Base-by-base conservation (phyloP, 768 basidiomycete genomes). In the Psilocybe subaeruginosa region DNA sequence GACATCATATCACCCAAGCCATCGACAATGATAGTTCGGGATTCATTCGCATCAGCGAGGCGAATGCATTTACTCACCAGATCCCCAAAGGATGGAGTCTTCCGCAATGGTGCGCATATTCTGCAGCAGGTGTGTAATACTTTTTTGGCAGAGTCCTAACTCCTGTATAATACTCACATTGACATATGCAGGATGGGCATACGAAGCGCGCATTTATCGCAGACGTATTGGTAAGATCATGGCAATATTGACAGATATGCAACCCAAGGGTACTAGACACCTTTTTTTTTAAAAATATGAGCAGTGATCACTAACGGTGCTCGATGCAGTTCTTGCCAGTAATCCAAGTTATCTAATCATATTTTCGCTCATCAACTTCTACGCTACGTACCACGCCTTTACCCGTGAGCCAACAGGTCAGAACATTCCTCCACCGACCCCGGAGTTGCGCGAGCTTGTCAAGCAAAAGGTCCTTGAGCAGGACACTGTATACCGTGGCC, bases 41-140 rank as follows among this genome's bases (percentile, higher is more conserved):
- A 8, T 68, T 60, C 50, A 66, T 71, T n/a, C 55, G 68, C 5
- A 70, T 70, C 31, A 68, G 66, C 58, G 69, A 70, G 43, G 68
- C 65, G 3, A 70, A 70, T 31, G 46, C 54, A 3, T 66, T 68
- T 52, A 66, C 68, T 3, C 55, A 55, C 1, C 46, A 52, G 3
- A 70, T 68, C 16, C 69, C 69, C 6, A 39, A 56, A 16, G 66
- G 64, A 2, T 69, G 66, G 67, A 64, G 52, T 14, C 58, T 70
- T 29, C 63, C 69, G 8, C 64, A 67, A 43, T 70, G 66, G 67
- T 68, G 69, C 56, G 65, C 66, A 16, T 70, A 67, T 56, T 54
- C 58, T 30, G 65, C 64, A n/a, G 56, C 67, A 43, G 70, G 70
- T 71, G 39, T 4, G 58, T 31, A n/a, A 31, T 14, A 41, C 37